Percentiles rank a stretch among this genome's conserved stretches.
phyloP scores from a whole-genome alignment of 371 early-diverging fungal species.

The Actinomucor elegans region DNA sequence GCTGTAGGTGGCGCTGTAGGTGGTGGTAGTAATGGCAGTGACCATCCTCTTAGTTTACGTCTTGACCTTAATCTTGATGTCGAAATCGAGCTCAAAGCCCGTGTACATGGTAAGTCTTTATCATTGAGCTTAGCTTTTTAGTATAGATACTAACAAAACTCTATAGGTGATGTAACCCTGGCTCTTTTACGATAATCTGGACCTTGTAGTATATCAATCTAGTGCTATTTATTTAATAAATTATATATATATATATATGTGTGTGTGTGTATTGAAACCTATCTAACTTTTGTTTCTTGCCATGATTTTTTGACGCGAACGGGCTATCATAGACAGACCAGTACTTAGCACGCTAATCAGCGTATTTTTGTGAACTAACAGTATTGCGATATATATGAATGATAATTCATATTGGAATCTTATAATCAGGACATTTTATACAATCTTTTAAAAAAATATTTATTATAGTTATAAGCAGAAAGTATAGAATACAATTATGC shows the following conservation, averaged over 20 bases:
- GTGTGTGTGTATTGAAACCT: too few relatives aligned
- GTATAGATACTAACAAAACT: not conserved
- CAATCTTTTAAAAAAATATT: constrained; percentile 8
- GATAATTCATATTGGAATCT: too few relatives aligned
- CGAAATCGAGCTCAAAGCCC: constrained; percentile 31
- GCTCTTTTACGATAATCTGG: constrained; percentile 17
- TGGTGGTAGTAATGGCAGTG: constrained; percentile 7
- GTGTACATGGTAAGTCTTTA: constrained; percentile 18
- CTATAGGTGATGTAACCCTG: constrained; percentile 29
- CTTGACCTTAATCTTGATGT: constrained; percentile 38
- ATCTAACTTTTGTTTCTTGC: too few relatives aligned
- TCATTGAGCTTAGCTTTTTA: not conserved
- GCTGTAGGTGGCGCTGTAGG: constrained; percentile 5
- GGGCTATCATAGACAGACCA: too few relatives aligned
- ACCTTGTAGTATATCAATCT: not conserved
- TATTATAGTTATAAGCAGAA: too few relatives aligned
- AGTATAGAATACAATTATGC: too few relatives aligned
- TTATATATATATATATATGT: not conserved
- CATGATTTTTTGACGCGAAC: too few relatives aligned
- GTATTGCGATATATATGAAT: too few relatives aligned
- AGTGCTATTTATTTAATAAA: not conserved
- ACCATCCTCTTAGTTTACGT: constrained; percentile 29
- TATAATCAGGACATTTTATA: too few relatives aligned
- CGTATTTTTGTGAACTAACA: too few relatives aligned
- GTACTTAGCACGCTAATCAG: too few relatives aligned